These are phyloP conservation scores for Clitopilus passeckerianus DNA, from an alignment of 768 basidiomycete genomes.

Conservation along the genomic window DNA sequence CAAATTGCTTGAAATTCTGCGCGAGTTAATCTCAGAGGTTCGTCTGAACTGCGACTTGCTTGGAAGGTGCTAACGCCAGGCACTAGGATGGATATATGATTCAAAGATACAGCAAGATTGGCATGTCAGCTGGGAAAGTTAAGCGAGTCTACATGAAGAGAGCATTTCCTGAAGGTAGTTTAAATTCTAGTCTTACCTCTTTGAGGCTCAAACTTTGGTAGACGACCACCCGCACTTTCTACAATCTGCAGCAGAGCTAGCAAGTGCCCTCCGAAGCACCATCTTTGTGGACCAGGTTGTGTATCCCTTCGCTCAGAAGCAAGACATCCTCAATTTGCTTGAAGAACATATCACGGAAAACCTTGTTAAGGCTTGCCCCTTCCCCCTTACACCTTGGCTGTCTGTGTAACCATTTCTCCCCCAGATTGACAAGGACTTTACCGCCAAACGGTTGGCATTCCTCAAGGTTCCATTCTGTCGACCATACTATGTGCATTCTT, in stretches of 20 bases:
- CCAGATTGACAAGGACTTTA: conserved; percentile 79
- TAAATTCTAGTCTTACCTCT: not conserved
- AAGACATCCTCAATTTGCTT: conserved; percentile 66
- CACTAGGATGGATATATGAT: conserved; percentile 67
- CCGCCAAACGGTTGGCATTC: conserved; percentile 90
- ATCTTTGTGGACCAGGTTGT: conserved; percentile 79
- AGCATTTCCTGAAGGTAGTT: conserved; percentile 62
- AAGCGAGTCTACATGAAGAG: conserved; percentile 53
- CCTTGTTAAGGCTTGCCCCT: conserved; percentile 68
- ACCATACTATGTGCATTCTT: conserved; percentile 91
- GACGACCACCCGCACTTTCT: conserved; percentile 78
- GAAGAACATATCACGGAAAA: conserved; percentile 91
- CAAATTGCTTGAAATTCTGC: conserved; percentile 75
- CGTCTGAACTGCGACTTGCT: not conserved
- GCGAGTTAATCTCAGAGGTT: conserved; percentile 70
- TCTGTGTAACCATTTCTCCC: not conserved
- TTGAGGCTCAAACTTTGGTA: conserved; percentile 19
- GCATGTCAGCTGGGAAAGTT: conserved; percentile 48
- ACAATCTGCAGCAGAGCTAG: conserved; percentile 62
- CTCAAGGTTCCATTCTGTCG: conserved; percentile 96
- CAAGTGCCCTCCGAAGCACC: conserved; percentile 60
- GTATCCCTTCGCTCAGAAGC: conserved; percentile 49
- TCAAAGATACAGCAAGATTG: conserved; percentile 66
- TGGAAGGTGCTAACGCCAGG: not conserved
- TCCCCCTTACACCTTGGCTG: not conserved